These are phyloP conservation scores for Penicillium maclennaniae DNA, from an alignment of 495 filamentous ascomycete species.

Conservation along the genomic window DNA sequence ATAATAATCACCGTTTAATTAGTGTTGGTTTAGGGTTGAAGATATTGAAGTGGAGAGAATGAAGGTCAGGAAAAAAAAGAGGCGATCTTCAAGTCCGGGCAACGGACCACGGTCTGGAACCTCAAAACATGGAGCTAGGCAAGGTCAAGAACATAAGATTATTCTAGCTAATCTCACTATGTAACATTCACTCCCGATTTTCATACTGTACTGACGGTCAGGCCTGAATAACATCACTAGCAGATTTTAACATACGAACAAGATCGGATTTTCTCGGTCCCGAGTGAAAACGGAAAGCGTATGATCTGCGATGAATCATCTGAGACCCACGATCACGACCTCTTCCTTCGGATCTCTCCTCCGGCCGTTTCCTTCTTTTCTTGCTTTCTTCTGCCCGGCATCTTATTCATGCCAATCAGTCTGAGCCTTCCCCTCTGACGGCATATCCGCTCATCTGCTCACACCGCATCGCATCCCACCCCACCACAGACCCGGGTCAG, in stretches of 20 bases:
- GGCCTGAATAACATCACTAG: neutral
- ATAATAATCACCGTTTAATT: slow-evolving; percentile 36
- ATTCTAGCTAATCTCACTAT: neutral
- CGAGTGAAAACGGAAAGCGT: slow-evolving; percentile 1
- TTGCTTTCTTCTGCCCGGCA: slow-evolving; percentile 5
- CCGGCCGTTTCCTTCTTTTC: slow-evolving; percentile 3
- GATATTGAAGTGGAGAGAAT: slow-evolving; percentile 1
- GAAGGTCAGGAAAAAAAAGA: slow-evolving; percentile 20
- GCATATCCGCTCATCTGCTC: slow-evolving; percentile 17
- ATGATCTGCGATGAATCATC: slow-evolving; percentile 19
- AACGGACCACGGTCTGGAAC: slow-evolving; percentile 7
- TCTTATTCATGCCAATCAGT: slow-evolving; percentile 21
- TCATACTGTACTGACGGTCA: too few relatives aligned
- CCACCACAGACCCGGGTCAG: slow-evolving; percentile 13
- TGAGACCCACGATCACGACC: slow-evolving; percentile 23
- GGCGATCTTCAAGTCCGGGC: slow-evolving; percentile 17
- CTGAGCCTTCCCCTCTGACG: neutral
- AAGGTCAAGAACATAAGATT: neutral
- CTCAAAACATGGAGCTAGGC: neutral
- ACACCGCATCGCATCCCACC: slow-evolving; percentile 30
- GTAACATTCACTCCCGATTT: neutral
- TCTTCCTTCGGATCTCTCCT: slow-evolving; percentile 10
- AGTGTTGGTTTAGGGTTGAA: neutral
- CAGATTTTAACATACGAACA: neutral
- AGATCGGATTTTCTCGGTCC: neutral